A percentile compares a stretch with the other conserved stretches of the same genome.
Conservation (phyloP, 1,284 basidiomycete species). For the Kwoniella shivajii region DNA sequence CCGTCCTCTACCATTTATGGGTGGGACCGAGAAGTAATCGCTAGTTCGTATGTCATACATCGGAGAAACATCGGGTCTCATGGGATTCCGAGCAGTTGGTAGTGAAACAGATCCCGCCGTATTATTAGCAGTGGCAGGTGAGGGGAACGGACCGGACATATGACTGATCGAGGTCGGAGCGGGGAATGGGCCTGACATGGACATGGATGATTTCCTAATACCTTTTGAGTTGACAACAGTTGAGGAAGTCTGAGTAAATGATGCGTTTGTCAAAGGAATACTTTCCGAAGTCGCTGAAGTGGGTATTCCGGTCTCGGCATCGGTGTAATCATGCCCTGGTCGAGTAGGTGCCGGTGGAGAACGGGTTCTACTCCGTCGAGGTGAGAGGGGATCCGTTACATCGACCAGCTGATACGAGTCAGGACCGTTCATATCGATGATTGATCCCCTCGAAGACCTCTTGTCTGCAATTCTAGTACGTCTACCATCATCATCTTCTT, state of each 20-base stretch:
- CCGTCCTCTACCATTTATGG: background rate
- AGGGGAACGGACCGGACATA: conserved; percentile 7
- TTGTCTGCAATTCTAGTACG: conserved; percentile 9
- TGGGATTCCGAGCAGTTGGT: conserved; percentile 12
- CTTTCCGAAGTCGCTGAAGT: conserved; percentile 8
- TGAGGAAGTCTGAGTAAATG: background rate
- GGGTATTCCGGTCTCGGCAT: background rate
- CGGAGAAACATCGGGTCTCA: conserved; percentile 31
- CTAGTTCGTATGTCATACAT: conserved; percentile 40
- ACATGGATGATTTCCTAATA: conserved; percentile 14
- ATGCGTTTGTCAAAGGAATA: background rate
- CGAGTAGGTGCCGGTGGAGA: background rate
- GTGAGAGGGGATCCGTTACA: conserved; percentile 9
- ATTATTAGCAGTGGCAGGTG: conserved; percentile 24
- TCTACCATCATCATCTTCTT: conserved; percentile 24
- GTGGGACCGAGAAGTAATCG: conserved; percentile 31
- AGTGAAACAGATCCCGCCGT: conserved; percentile 2
- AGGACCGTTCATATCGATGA: background rate
- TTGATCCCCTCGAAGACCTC: conserved; percentile 15
- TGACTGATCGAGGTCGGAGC: background rate
- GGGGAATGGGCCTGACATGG: conserved; percentile 39
- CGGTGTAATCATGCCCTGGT: background rate
- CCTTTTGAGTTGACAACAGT: background rate
- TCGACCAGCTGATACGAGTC: conserved; percentile 10
- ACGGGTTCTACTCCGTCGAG: background rate